Evolutionary conservation across 768 basidiomycete species (phyloP).

Genomic region (Suillus luteus): DNA sequence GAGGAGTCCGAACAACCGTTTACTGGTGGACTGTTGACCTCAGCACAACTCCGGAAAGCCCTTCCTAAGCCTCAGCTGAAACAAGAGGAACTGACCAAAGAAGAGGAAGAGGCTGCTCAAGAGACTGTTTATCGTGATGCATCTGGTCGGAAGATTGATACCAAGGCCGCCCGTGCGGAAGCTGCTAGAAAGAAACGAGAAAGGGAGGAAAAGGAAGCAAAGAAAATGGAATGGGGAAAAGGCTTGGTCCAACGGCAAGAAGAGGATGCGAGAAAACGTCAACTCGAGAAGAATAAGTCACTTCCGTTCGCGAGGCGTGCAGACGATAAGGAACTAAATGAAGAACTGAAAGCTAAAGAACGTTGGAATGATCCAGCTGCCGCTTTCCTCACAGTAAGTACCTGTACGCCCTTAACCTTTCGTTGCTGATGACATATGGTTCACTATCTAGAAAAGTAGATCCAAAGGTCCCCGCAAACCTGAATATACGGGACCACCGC

Average conservation of each 20-base stretch:
- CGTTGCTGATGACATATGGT: conserved; percentile 7
- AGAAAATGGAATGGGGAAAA: conserved; percentile 98
- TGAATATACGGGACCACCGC: conserved; percentile 83
- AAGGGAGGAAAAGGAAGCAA: conserved; percentile 80
- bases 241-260: conserved; percentile 89
- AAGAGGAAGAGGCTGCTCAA: conserved; percentile 63
- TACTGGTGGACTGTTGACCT: conserved; percentile 76
- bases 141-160: conserved; percentile 85
- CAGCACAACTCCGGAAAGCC: conserved; percentile 71
- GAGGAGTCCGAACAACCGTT: conserved; percentile 44
- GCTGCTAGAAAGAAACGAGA: conserved; percentile 80
- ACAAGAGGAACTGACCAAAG: conserved; percentile 39
- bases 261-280: conserved; percentile 60
- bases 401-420: not conserved
- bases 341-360: conserved; percentile 75
- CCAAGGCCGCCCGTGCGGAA: conserved; percentile 82
- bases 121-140: conserved; percentile 96
- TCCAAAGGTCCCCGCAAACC: conserved; percentile 79
- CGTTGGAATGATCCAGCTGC: conserved; percentile 99
- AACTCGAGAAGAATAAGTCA: conserved; percentile 67
- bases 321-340: conserved; percentile 86
- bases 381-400: conserved; percentile 81
- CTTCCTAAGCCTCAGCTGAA: conserved; percentile 44
- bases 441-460: conserved; percentile 62
- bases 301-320: conserved; percentile 74